Evolutionary conservation across 148 eudicot species (phyloP), one percentile per base, ranked within the genome.

Genomic region (Vaccinium vitisidaea): DNA sequence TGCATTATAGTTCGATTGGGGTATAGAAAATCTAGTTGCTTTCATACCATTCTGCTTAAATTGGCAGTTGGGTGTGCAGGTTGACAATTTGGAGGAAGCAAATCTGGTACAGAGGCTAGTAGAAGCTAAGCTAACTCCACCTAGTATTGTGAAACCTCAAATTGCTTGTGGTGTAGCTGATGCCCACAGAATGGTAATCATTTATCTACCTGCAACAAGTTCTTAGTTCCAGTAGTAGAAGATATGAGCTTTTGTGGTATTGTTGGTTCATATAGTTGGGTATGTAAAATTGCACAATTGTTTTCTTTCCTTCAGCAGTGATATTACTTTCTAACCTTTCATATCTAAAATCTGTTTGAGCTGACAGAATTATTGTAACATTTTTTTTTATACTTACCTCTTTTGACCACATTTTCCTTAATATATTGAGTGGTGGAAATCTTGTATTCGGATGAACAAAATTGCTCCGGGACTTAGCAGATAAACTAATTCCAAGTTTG

Each of bases 91-190:
- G 87, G 59, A 89, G 79, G 93, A 89, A 65, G 90, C 90, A 85
- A 84, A 90, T 88, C 90, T 94, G 89, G 86, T 53, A 21, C 85
- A 87, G 79, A 88, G 85, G 86, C 89, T 96, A 48, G 87, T 84
- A 55, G 95, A 92, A 46, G 95, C 97, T 53, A 89, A 91, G 84
- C 84, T 96, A 81, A 89, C 93, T 78, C 89, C 88, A 67, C 99
- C 99, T 48, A 90, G 89, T 86, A 94, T 96, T 56, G 99, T 96
- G 87, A 96, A 96, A 88, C 95, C 99, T 86, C 99, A 94, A 93
- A 97, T 94, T 89, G 99, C 98, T 30, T 96, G 99, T 88, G 99
- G 99, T 70, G 95, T 96, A 48, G 86, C 95, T 86, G 92, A 95
- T 91, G 94, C 99, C 81, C 99, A 96, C 89, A 94, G 94, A 85